These are phyloP conservation scores for Clonostachys byssicola DNA, from an alignment of 2,329 filamentous ascomycete species.

Conservation along the genomic window DNA sequence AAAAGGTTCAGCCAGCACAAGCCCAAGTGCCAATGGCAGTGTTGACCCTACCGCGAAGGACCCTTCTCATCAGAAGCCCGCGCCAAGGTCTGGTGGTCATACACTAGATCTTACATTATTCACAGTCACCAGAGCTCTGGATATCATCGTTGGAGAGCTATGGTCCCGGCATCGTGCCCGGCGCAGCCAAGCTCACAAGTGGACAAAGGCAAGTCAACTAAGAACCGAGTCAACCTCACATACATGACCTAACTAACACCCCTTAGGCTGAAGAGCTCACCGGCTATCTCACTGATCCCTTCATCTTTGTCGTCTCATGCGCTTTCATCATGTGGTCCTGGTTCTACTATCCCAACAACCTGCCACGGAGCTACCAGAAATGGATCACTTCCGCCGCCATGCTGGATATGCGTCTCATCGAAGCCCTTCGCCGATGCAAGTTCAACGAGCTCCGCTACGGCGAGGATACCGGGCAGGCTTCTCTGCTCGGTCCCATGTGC, in stretches of 20 bases:
- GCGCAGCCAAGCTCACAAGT: conserved; percentile 36
- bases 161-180: conserved; percentile 51
- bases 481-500: conserved; percentile 68
- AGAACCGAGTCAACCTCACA: not conserved
- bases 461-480: conserved; percentile 65
- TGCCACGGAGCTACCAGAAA: conserved; percentile 71
- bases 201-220: conserved; percentile 35
- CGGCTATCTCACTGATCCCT: conserved; percentile 50
- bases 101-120: conserved; percentile 85
- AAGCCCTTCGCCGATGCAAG: conserved; percentile 65
- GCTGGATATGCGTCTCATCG: conserved; percentile 70
- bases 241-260: not conserved
- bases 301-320: conserved; percentile 67
- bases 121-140: conserved; percentile 65
- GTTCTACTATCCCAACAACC: conserved; percentile 69
- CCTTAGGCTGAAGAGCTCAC: conserved; percentile 23
- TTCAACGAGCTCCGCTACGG: conserved; percentile 66
- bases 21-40: not conserved
- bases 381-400: conserved; percentile 79
- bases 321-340: conserved; percentile 85
- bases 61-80: not conserved
- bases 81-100: conserved; percentile 50
- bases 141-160: conserved; percentile 62
- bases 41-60: not conserved
- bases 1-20: conserved; percentile 25